Conservation (phyloP, 306 rosid species). For the Rubus idaeus region DNA sequence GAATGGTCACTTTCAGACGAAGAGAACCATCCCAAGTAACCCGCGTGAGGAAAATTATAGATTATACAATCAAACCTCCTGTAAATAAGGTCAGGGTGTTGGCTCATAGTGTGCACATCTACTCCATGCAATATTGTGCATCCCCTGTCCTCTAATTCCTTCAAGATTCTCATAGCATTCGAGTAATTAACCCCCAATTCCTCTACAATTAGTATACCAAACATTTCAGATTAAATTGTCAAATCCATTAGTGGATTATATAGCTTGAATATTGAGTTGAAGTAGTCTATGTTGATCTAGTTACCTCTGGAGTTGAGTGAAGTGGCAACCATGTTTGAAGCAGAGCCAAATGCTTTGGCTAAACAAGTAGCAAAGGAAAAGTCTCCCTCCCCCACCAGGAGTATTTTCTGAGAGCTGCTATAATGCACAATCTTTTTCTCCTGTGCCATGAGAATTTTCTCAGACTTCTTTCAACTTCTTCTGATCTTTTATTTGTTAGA, state of each 20-base stretch:
- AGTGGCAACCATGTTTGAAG: neutral
- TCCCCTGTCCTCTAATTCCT: constrained; percentile 25
- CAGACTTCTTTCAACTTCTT: neutral
- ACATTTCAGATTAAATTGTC: neutral
- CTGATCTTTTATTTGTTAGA: neutral
- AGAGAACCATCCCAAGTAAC: neutral
- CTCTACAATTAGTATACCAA: neutral
- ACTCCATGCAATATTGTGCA: constrained; percentile 35
- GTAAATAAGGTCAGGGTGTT: neutral
- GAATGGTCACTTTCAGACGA: accelerated
- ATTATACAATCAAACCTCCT: constrained; percentile 18
- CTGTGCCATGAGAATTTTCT: neutral
- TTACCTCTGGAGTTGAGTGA: constrained; percentile 7
- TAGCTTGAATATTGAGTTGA: neutral
- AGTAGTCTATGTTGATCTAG: neutral
- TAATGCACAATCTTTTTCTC: neutral
- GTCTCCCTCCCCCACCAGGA: constrained; percentile 10
- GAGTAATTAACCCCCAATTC: neutral
- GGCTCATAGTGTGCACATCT: constrained; percentile 27
- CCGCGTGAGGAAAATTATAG: constrained; percentile 47
- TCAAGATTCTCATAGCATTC: constrained; percentile 1
- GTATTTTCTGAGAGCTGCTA: constrained; percentile 1
- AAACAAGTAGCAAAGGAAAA: constrained; percentile 13
- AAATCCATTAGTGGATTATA: neutral
- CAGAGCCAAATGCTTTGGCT: constrained; percentile 15